A percentile compares a stretch with the other conserved stretches of the same genome.
phyloP scores from a whole-genome alignment of 2,329 filamentous ascomycete genomes.

The Sarocladium oryzae region DNA sequence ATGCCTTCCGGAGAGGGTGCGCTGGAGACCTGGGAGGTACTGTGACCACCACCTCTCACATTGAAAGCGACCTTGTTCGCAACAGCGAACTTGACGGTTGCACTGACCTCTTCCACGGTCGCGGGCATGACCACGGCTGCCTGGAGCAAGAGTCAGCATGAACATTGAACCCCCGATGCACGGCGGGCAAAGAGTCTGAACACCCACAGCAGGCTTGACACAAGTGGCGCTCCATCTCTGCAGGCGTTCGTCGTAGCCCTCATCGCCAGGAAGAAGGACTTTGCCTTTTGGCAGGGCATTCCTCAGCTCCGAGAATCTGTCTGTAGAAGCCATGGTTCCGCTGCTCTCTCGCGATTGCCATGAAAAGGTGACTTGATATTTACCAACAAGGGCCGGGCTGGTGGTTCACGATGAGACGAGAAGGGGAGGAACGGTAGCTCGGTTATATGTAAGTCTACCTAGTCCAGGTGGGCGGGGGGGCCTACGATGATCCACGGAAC shows the following conservation, averaged over 20 bases:
- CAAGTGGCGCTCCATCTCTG: constrained; percentile 10
- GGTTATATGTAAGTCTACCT: too few relatives aligned
- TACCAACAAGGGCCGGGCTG: too few relatives aligned
- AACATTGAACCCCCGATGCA: too few relatives aligned
- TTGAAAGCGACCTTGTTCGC: constrained; percentile 41
- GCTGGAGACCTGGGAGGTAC: constrained; percentile 40
- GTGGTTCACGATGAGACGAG: too few relatives aligned
- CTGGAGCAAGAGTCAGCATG: constrained; percentile 18
- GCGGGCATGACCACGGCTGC: constrained; percentile 38
- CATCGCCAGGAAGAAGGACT: constrained; percentile 9
- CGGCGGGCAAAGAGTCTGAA: background rate
- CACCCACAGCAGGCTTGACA: constrained; percentile 7
- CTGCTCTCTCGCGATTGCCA: too few relatives aligned
- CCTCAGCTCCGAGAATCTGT: background rate
- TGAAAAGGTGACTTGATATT: too few relatives aligned
- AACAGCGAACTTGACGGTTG: constrained; percentile 36
- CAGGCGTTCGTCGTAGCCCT: constrained; percentile 1
- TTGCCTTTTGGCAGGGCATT: background rate
- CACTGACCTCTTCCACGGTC: constrained; percentile 31
- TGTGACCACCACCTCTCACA: constrained; percentile 50
- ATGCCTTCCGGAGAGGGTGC: constrained; percentile 42
- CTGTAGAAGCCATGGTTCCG: background rate
- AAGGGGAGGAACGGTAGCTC: too few relatives aligned
- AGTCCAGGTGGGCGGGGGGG: too few relatives aligned
- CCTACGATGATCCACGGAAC: too few relatives aligned